Base-by-base conservation (phyloP, 306 rosid species). In the Leucaena leucocephala region DNA sequence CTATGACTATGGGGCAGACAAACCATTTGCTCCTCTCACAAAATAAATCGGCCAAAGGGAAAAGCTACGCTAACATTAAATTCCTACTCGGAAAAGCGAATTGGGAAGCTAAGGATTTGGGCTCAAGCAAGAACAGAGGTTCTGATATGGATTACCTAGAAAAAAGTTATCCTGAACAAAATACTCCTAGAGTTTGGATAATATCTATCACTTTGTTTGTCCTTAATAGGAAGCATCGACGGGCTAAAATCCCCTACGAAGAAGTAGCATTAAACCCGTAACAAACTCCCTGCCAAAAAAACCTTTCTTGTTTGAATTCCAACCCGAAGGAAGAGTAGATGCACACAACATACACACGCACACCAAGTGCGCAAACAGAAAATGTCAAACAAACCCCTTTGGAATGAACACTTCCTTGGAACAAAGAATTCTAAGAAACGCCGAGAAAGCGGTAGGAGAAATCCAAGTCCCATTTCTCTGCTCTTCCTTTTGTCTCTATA, bases 301-400 rank as follows among this genome's bases (percentile, higher is more conserved):
- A 54, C 39, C 10, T 21, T 43, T 63, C 82, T 82, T 48, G 63
- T 49, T 44, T 40, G 78, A 59, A 45, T 68, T 52, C 70, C 49
- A 77, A 22, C 74, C 76, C 75, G 66, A 57, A 62, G n/a, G 54
- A 75, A 40, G 36, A 79, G 65, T 34, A 43, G 39, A 49, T 7
- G 44, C 42, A 54, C 10, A 17, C 59, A 54, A 15, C 57, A 49
- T 8, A 48, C 35, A 45, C 0, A 22, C 35, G 45, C 0, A 22
- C 64, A 8, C 49, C 68, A 45, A 57, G 49, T 38, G 22, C n/a
- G 69, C 19, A 42, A 75, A 50, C 61, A 80, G 16, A 76, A 43
- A 80, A 62, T 62, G 46, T 33, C 55, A 70, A 49, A 77, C 64
- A 80, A 71, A 67, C 50, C 49, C 70, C 85, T 75, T 76, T 49